A percentile compares a stretch with the other conserved stretches of the same genome.
phyloP scores from a whole-genome alignment of 192 early-diverging fungal species.

The Linnemannia hyalina region DNA sequence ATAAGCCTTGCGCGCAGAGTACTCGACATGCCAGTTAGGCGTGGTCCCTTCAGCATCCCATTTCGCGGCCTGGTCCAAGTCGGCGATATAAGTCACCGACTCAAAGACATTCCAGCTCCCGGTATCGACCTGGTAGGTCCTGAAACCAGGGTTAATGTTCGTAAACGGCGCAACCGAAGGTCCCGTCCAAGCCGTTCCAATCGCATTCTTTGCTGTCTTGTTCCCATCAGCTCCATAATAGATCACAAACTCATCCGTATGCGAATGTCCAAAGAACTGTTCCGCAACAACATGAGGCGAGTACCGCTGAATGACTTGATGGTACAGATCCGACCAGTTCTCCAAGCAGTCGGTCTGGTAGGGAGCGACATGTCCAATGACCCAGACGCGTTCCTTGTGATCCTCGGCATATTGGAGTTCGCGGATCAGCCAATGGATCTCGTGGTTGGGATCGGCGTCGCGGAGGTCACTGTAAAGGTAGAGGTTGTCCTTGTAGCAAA shows the following conservation, averaged over 20 bases:
- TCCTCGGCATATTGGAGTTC: conserved; percentile 61
- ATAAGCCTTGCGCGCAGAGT: conserved; percentile 57
- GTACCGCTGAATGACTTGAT: conserved; percentile 64
- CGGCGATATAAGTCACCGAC: conserved; percentile 60
- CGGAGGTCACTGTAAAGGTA: conserved; percentile 59
- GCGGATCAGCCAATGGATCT: conserved; percentile 60
- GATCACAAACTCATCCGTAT: conserved; percentile 59
- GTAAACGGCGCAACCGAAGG: conserved; percentile 62
- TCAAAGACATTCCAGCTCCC: conserved; percentile 62
- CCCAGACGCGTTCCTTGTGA: conserved; percentile 59
- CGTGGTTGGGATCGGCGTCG: conserved; percentile 57
- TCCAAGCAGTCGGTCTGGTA: conserved; percentile 57
- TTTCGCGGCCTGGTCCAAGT: conserved; percentile 48
- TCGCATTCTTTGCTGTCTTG: conserved; percentile 41
- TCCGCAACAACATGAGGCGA: conserved; percentile 61
- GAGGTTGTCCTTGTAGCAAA: conserved; percentile 65
- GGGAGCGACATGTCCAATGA: conserved; percentile 65
- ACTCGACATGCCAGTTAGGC: conserved; percentile 63
- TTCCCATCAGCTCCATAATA: conserved; percentile 48
- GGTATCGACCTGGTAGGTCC: conserved; percentile 61
- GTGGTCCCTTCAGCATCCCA: conserved; percentile 27
- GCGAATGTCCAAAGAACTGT: conserved; percentile 67
- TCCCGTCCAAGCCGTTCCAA: conserved; percentile 57
- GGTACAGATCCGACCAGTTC: conserved; percentile 58
- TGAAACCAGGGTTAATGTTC: conserved; percentile 62